Percentiles rank a stretch among this genome's conserved stretches.
Conservation (phyloP, 2,329 filamentous ascomycete genomes). For the Xylariaceae sp. region DNA sequence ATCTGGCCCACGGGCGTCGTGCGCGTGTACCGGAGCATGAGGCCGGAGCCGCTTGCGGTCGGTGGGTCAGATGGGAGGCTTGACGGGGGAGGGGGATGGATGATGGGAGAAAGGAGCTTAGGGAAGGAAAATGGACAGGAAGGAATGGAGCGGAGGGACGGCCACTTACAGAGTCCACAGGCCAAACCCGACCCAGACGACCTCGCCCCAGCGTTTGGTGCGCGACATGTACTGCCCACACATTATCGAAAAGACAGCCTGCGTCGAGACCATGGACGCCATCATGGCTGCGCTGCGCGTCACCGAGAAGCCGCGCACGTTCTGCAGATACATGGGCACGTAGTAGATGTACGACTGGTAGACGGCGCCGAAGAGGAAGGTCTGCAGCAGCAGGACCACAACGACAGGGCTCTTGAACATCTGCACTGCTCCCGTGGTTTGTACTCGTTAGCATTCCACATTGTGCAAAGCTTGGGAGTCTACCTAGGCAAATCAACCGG, state of each 20-base stretch:
- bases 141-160: not conserved
- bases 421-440: constrained; percentile 25
- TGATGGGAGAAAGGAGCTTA: not conserved
- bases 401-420: constrained; percentile 49
- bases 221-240: constrained; percentile 53
- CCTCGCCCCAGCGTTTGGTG: constrained; percentile 48
- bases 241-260: constrained; percentile 36
- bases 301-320: constrained; percentile 31
- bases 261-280: constrained; percentile 39
- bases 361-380: constrained; percentile 51
- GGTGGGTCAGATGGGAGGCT: not conserved
- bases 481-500: no score
- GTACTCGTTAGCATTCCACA: no score
- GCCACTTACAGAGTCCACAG: constrained; percentile 27
- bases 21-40: constrained; percentile 42
- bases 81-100: not conserved
- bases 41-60: constrained; percentile 34
- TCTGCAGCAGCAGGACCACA: constrained; percentile 47
- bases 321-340: constrained; percentile 55
- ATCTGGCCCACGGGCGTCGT: constrained; percentile 39
- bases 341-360: constrained; percentile 56
- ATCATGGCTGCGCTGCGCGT: constrained; percentile 43
- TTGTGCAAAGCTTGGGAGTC: no score
- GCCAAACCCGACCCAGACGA: constrained; percentile 40
- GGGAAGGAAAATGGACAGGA: no score